Evolutionary conservation across 1,284 basidiomycete species (phyloP).

Genomic region (Boletus semigastroideus): DNA sequence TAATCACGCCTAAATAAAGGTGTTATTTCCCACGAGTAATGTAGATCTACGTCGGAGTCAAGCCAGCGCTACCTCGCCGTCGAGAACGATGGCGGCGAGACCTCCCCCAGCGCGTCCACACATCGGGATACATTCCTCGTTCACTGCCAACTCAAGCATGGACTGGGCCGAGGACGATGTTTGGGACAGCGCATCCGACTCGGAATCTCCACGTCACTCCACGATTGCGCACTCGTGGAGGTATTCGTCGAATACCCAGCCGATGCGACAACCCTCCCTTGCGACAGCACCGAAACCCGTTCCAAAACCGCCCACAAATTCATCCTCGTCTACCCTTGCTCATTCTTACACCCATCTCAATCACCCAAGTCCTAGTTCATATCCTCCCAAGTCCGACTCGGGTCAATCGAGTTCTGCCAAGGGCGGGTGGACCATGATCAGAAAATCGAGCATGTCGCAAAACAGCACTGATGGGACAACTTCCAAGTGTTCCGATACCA

Average conservation of each 20-base stretch:
- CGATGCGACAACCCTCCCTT: conserved; percentile 36
- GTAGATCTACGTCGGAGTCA: background rate
- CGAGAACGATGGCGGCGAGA: conserved; percentile 55
- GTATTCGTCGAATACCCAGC: conserved; percentile 34
- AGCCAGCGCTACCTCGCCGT: conserved; percentile 14
- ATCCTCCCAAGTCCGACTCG: conserved; percentile 53
- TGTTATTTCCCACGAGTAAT: conserved; percentile 14
- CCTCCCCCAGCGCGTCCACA: conserved; percentile 77
- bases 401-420: conserved; percentile 38
- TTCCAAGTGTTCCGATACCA: conserved; percentile 36
- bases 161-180: conserved; percentile 86
- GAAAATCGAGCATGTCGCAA: conserved; percentile 34
- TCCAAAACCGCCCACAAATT: conserved; percentile 48
- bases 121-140: conserved; percentile 60
- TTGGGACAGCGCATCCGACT: conserved; percentile 87
- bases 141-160: conserved; percentile 45
- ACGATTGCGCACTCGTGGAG: conserved; percentile 50
- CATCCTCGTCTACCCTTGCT: conserved; percentile 67
- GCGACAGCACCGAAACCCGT: conserved; percentile 58
- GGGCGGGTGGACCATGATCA: conserved; percentile 76
- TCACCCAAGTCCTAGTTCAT: conserved; percentile 74
- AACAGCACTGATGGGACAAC: conserved; percentile 31
- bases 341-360: conserved; percentile 82
- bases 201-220: conserved; percentile 62
- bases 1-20: background rate